These are phyloP conservation scores for Coleophoma cylindrospora DNA, from an alignment of 2,329 filamentous ascomycete species.

Conservation along the genomic window DNA sequence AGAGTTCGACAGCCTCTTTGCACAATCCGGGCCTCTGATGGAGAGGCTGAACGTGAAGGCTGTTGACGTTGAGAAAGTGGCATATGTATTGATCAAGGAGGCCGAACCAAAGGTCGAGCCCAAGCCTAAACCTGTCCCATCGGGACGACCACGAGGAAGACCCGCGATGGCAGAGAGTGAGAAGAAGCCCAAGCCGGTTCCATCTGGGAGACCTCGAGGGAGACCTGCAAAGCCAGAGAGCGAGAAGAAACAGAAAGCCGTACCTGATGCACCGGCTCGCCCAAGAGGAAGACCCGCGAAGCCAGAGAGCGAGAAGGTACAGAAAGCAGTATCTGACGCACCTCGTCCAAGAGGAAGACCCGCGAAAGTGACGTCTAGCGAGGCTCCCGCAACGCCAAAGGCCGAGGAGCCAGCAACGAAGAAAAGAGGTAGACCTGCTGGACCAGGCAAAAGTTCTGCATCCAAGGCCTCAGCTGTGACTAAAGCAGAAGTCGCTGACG, in stretches of 20 bases:
- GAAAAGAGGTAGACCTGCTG: not conserved
- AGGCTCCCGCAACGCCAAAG: not conserved
- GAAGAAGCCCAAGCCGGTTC: slow-evolving; percentile 12
- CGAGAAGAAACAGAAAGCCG: slow-evolving; percentile 1
- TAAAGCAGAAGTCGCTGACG: not conserved
- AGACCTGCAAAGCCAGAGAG: not conserved
- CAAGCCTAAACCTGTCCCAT: slow-evolving; percentile 12
- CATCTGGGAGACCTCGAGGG: not conserved
- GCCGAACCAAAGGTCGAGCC: slow-evolving; percentile 12
- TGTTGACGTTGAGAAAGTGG: slow-evolving; percentile 64
- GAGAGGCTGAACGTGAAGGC: slow-evolving; percentile 49
- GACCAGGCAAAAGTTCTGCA: not conserved
- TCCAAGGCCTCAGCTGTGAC: not conserved
- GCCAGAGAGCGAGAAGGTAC: not conserved
- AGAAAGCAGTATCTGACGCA: not conserved
- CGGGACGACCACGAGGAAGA: slow-evolving; percentile 16
- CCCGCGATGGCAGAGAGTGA: slow-evolving; percentile 15
- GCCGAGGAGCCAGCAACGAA: not conserved
- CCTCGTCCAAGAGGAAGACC: not conserved
- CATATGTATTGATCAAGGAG: slow-evolving; percentile 59
- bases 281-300: not conserved
- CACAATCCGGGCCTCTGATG: slow-evolving; percentile 35
- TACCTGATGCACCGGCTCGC: not conserved
- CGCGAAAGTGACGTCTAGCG: not conserved
- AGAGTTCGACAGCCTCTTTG: slow-evolving; percentile 59